Conservation (phyloP, 2,329 filamentous ascomycete genomes). For the Paraconiothyrium sp. region DNA sequence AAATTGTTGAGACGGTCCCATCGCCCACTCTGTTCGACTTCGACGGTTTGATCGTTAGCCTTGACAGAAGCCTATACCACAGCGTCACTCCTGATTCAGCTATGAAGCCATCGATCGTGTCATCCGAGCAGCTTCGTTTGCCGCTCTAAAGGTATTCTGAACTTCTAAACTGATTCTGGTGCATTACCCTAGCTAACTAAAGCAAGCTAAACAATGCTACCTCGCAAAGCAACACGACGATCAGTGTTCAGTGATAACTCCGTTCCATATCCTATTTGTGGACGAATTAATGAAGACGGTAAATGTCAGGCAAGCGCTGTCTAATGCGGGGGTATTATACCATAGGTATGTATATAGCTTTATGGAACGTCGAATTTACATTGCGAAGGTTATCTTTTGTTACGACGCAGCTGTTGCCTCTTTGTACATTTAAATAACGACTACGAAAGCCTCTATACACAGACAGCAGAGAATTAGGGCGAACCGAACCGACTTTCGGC, state of each 20-base stretch:
- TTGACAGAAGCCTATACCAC: not conserved
- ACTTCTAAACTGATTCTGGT: not conserved
- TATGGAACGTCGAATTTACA: not conserved
- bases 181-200: not conserved
- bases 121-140: not conserved
- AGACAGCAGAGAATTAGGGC: not conserved
- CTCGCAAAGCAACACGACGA: slow-evolving; percentile 4
- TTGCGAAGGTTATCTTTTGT: not conserved
- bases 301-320: not conserved
- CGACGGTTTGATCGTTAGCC: too few species aligned
- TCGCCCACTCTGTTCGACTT: not conserved
- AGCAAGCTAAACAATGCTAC: slow-evolving; percentile 6
- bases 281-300: slow-evolving; percentile 2
- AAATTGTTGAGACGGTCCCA: not conserved
- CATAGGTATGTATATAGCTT: slow-evolving; percentile 5
- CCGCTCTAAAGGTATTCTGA: not conserved
- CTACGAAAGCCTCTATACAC: not conserved
- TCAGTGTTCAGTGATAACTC: not conserved
- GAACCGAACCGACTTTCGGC: not conserved
- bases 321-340: not conserved
- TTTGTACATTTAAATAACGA: not conserved
- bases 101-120: not conserved
- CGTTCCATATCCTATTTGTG: not conserved
- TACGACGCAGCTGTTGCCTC: not conserved
- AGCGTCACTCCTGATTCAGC: not conserved